Percentiles rank a stretch among this genome's conserved stretches.
These are phyloP conservation scores for Boletus edulis DNA, from an alignment of 768 basidiomycete species.

Conservation along the genomic window DNA sequence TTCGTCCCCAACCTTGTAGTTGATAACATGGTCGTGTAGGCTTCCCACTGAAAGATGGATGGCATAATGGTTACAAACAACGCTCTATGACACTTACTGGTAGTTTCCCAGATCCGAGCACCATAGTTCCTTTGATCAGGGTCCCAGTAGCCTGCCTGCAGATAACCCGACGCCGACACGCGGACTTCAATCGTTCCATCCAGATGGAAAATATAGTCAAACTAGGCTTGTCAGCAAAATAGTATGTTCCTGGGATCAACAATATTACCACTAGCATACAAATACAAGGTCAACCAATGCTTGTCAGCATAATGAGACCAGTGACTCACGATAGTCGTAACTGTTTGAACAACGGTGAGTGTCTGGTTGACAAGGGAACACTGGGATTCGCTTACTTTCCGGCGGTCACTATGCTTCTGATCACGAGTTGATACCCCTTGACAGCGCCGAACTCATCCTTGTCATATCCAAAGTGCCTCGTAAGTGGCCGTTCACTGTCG, in stretches of 20 bases:
- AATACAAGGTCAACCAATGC: neutral
- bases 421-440: slow-evolving; percentile 56
- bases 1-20: slow-evolving; percentile 44
- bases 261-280: slow-evolving; percentile 30
- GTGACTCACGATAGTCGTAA: slow-evolving; percentile 52
- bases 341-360: slow-evolving; percentile 27
- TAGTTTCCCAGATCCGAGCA: slow-evolving; percentile 49
- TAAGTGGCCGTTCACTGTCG: slow-evolving; percentile 55
- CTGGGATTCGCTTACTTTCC: slow-evolving; percentile 49
- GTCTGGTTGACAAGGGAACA: neutral
- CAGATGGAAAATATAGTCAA: slow-evolving; percentile 64
- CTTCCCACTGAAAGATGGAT: slow-evolving; percentile 49
- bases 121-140: slow-evolving; percentile 50
- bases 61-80: neutral
- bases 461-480: slow-evolving; percentile 52
- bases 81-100: slow-evolving; percentile 38
- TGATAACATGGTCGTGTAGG: slow-evolving; percentile 67
- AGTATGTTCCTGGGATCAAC: neutral
- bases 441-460: slow-evolving; percentile 59
- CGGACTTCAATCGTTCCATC: slow-evolving; percentile 71
- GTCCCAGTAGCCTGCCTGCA: slow-evolving; percentile 64
- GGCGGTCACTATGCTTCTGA: slow-evolving; percentile 57
- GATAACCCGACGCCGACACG: slow-evolving; percentile 64
- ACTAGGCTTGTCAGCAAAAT: slow-evolving; percentile 32
- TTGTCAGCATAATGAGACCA: neutral